Conservation (phyloP, 1,139 yeast species). For the Lodderomyces parapsilosis region DNA sequence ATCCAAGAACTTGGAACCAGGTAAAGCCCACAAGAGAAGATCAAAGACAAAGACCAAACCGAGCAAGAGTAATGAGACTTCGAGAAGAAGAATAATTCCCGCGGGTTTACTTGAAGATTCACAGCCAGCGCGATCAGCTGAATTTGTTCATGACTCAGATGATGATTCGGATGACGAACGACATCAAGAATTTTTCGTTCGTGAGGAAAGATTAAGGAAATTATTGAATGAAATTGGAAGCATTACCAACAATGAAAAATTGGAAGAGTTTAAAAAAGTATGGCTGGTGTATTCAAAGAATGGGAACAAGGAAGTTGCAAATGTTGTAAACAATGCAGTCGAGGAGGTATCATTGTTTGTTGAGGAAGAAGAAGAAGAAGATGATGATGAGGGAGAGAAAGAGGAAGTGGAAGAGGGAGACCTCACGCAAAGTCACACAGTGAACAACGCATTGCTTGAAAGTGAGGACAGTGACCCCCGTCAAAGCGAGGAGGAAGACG, state of each 20-base stretch:
- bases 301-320: slow-evolving; percentile 13
- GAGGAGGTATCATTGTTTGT: slow-evolving; percentile 20
- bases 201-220: slow-evolving; percentile 55
- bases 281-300: slow-evolving; percentile 33
- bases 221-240: slow-evolving; percentile 41
- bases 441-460: background rate
- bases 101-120: slow-evolving; percentile 17
- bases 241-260: slow-evolving; percentile 36
- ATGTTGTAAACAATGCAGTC: slow-evolving; percentile 27
- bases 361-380: slow-evolving; percentile 17
- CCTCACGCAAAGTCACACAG: background rate
- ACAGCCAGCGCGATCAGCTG: slow-evolving; percentile 41
- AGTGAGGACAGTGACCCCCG: background rate
- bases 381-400: slow-evolving; percentile 4
- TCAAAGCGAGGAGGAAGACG: background rate
- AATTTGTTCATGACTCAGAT: slow-evolving; percentile 61
- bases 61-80: background rate
- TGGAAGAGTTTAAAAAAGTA: slow-evolving; percentile 36
- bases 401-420: background rate
- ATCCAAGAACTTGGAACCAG: slow-evolving; percentile 14
- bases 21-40: slow-evolving; percentile 23
- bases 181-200: slow-evolving; percentile 52
- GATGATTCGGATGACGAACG: slow-evolving; percentile 66
- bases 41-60: slow-evolving; percentile 3
- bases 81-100: slow-evolving; percentile 9